Evolutionary conservation across 768 basidiomycete species (phyloP).

Genomic region (Macrolepiota albuminosa): DNA sequence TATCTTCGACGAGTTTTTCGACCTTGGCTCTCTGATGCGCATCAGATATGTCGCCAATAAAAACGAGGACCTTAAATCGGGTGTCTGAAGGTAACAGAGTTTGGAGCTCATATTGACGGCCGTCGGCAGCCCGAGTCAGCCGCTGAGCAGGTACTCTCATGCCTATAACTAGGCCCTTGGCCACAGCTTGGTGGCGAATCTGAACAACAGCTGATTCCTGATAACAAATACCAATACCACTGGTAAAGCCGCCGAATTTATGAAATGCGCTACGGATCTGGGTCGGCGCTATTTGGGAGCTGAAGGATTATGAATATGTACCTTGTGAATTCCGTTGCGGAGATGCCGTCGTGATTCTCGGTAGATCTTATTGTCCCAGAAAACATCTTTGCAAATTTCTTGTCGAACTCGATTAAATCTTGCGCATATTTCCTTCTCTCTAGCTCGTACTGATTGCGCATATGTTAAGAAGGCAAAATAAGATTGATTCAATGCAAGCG

Average conservation of each 20-base stretch:
- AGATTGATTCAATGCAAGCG: neutral
- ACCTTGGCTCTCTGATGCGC: conserved; percentile 24
- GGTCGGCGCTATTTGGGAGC: neutral
- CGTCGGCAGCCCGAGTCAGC: conserved; percentile 47
- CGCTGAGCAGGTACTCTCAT: conserved; percentile 47
- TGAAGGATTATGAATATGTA: conserved; percentile 14
- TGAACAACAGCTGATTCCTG: conserved; percentile 40
- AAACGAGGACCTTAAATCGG: conserved; percentile 52
- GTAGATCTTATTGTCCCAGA: conserved; percentile 53
- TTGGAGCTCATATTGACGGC: conserved; percentile 47
- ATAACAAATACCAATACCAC: conserved; percentile 53
- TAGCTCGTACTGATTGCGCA: conserved; percentile 48
- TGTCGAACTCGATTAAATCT: conserved; percentile 71
- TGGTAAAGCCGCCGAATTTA: conserved; percentile 49
- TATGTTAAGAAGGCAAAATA: neutral
- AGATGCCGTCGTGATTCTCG: conserved; percentile 35
- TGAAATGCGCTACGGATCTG: conserved; percentile 39
- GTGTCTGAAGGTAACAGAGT: conserved; percentile 47
- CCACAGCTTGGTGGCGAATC: conserved; percentile 29
- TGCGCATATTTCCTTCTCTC: conserved; percentile 67
- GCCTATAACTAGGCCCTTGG: conserved; percentile 41
- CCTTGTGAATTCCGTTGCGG: conserved; percentile 48
- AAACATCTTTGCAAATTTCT: conserved; percentile 59
- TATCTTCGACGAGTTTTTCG: conserved; percentile 24
- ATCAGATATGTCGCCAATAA: conserved; percentile 40